These are phyloP conservation scores for Blastocystis sp. DNA, from an alignment of 352 stramenopile species.

Conservation along the genomic window DNA sequence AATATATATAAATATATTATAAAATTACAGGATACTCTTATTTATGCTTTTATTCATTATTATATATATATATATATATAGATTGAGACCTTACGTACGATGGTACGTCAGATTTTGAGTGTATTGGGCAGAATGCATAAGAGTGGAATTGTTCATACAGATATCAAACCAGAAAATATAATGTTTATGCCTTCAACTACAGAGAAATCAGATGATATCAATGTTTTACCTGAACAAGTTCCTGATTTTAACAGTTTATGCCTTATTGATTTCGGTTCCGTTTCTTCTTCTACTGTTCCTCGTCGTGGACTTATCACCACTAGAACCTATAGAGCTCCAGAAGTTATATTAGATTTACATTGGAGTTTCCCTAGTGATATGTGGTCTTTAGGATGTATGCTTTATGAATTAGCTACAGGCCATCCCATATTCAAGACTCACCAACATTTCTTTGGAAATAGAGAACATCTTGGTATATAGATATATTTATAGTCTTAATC, in stretches of 20 bases:
- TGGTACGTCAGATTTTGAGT: constrained; percentile 16
- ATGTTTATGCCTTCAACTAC: constrained; percentile 28
- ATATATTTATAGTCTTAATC: neutral
- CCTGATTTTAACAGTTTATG: constrained; percentile 28
- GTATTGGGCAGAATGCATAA: constrained; percentile 34
- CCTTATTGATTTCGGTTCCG: constrained; percentile 37
- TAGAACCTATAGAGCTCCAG: constrained; percentile 82
- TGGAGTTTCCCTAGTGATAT: constrained; percentile 92
- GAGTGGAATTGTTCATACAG: constrained; percentile 32
- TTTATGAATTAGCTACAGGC: constrained; percentile 64
- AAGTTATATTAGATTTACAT: constrained; percentile 84
- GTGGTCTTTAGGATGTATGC: constrained; percentile 91
- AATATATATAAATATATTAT: no score
- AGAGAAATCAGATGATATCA: neutral
- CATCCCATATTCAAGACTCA: constrained; percentile 37
- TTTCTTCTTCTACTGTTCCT: constrained; percentile 2
- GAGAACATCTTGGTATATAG: constrained; percentile 18
- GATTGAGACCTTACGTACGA: constrained; percentile 21
- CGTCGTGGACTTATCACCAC: constrained; percentile 72
- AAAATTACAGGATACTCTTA: no score
- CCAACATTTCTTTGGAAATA: constrained; percentile 34
- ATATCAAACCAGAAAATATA: constrained; percentile 38
- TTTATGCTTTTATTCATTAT: neutral
- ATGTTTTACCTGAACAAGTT: neutral
- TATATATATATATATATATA: neutral